Percentiles rank a stretch among this genome's conserved stretches.
Evolutionary conservation across 2,329 filamentous ascomycete genomes (phyloP).

Genomic region (Colletotrichum chrysophilum): DNA sequence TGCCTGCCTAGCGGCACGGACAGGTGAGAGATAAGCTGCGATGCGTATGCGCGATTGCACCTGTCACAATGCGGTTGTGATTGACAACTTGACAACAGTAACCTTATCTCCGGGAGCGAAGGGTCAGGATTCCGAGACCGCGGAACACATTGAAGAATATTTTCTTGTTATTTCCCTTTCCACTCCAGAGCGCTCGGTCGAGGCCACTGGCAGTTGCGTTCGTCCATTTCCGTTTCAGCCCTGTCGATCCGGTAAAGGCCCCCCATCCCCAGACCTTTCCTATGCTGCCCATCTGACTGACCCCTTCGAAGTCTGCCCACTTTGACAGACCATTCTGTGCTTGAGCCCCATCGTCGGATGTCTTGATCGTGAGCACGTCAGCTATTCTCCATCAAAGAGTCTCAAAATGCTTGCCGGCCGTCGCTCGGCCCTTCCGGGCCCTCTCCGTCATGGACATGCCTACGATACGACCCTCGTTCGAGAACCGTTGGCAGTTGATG

Average conservation of each 20-base stretch:
- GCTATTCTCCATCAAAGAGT: background rate
- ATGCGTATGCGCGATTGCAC: background rate
- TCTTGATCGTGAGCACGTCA: background rate
- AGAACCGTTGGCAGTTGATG: background rate
- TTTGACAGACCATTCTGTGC: background rate
- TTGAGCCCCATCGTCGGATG: background rate
- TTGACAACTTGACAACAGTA: background rate
- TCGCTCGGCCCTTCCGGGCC: background rate
- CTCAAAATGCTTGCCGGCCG: background rate
- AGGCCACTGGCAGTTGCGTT: background rate
- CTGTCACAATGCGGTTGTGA: background rate
- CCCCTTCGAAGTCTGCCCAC: background rate
- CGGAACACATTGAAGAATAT: background rate
- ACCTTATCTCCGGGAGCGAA: background rate
- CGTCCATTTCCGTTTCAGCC: slow-evolving; percentile 11
- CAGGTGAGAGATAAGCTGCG: background rate
- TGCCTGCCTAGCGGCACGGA: background rate
- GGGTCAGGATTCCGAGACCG: background rate
- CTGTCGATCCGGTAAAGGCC: background rate
- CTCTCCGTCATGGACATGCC: background rate
- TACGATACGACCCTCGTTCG: background rate
- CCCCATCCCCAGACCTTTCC: background rate
- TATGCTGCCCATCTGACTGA: background rate
- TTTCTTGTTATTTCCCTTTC: background rate
- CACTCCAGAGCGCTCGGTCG: background rate